These are phyloP conservation scores for Saxophila tyrrhenica DNA, from an alignment of 495 filamentous ascomycete species.

Conservation along the genomic window DNA sequence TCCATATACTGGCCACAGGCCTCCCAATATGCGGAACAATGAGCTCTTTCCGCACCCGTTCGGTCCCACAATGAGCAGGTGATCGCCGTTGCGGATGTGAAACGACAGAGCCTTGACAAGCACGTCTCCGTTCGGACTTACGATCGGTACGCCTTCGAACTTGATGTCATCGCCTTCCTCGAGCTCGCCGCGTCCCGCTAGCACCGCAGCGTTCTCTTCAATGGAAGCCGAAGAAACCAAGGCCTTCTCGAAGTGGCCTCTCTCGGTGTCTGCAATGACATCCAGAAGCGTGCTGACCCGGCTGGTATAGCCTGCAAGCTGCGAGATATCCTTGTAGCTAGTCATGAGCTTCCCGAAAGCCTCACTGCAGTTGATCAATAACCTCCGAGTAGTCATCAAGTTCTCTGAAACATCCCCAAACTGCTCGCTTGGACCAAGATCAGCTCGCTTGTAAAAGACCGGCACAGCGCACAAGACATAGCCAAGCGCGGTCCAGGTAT, in stretches of 20 bases:
- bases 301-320: conserved; percentile 89
- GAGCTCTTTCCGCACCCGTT: conserved; percentile 96
- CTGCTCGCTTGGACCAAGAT: conserved; percentile 44
- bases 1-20: conserved; percentile 97
- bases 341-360: conserved; percentile 97
- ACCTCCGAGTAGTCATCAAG: conserved; percentile 87
- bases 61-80: conserved; percentile 88
- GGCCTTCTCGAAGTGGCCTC: conserved; percentile 88
- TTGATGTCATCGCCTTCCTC: conserved; percentile 71
- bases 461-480: conserved; percentile 90
- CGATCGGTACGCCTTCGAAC: conserved; percentile 89
- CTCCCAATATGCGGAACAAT: conserved; percentile 90
- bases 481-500: conserved; percentile 94
- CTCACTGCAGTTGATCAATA: conserved; percentile 84
- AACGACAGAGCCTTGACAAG: conserved; percentile 77
- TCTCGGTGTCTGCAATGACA: conserved; percentile 86
- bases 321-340: conserved; percentile 91
- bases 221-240: conserved; percentile 78
- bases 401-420: conserved; percentile 89
- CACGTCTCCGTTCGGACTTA: conserved; percentile 91
- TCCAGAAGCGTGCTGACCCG: conserved; percentile 79
- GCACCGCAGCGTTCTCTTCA: conserved; percentile 64
- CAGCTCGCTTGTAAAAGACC: conserved; percentile 88
- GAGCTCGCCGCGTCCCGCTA: conserved; percentile 65
- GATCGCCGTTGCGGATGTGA: conserved; percentile 70